Base-by-base conservation (phyloP, 202 grass and related monocot genomes). In the Sporobolus alterniflorus region DNA sequence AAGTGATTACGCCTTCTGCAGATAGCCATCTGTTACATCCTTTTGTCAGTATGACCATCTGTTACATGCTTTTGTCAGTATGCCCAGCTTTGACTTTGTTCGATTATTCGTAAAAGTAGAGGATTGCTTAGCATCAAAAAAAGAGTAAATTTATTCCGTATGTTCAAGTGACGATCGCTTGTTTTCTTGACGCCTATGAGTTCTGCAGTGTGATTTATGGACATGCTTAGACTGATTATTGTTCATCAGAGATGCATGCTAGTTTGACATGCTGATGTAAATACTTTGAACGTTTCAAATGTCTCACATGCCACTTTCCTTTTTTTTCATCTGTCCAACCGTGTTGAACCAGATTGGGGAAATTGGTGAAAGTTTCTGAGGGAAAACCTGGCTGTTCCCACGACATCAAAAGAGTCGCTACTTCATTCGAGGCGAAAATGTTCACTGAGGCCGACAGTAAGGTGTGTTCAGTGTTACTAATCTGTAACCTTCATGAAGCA, bases 361-460 rank as follows among this genome's bases (percentile, higher is more conserved):
- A 11, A 40, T 48, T 86, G 68, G 28, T 4, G 1, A 3, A 65
- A 34, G 1, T 47, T 39, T 59, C 28, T 46, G 14, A 29, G 13
- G 22, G 65, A 10, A 18, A 47, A 40, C 5, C 16, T 16, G 9
- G 36, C 51, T n/a, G 17, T 74, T 22, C 34, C 28, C 44, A 47
- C 1, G 69, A 67, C 5, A 6, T 65, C 59, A 36, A 66, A 16
- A 67, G 0, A 5, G 2, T 74, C 16, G 84, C 77, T 67, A 1
- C 48, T 6, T 26, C 3, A 16, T 86, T 67, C 20, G 84, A 86
- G 70, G 47, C 44, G 18, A 64, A 9, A 4, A 49, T 44, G 20
- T 80, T 80, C 69, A 34, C 1, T 26, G 69, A 31, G 48, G 39
- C 84, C 36, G 17, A 54, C 6, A 80, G 15, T 57, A 86, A 80